Evolutionary conservation across 495 filamentous ascomycete species (phyloP), one percentile per base, ranked within the genome.

Genomic region (Xylaria nigripes): DNA sequence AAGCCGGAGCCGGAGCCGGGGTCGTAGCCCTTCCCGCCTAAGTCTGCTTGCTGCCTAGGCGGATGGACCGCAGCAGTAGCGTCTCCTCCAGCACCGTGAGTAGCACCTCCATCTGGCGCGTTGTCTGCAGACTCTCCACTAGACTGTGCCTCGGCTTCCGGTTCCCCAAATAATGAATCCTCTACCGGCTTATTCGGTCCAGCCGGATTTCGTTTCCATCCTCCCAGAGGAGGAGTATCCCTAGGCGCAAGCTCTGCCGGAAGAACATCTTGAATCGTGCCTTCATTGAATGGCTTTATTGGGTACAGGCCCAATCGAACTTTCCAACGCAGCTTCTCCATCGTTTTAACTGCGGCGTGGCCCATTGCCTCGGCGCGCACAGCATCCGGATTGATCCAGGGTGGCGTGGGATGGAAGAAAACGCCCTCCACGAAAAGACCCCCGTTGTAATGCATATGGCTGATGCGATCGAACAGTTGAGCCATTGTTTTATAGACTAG

Each of bases 361-460:
- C 51, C 51, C 23, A 54, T 22, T 8, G 32, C 8, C 45, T 54
- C 51, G 44, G 51, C 51, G 10, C 51, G 51, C n/a, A 48, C 10
- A 12, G 51, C 16, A 23, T 46, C 51, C 6, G 44, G 32, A 18
- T 48, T 48, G 32, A 54, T 47, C 32, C 44, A 54, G 15, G 43
- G 51, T 1, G 21, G 51, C 23, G 5, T 19, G 13, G 32, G 43
- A 1, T 22, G 32, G 12, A 54, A 48, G 2, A 48, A n/a, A 10
- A 9, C n/a, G 7, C 13, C 6, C 1, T 2, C 15, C 22, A 3
- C 6, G 23, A 54, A 48, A 3, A 0, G 1, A 2, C 8, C 3
- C 6, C 42, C 44, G 4, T 15, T 1, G 19, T 15, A 40, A n/a
- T 29, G 16, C 27, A 41, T 30, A 0, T 4, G 18, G 32, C 51